Evolutionary conservation across 176 grass and related monocot genomes (phyloP).

Genomic region (Oropetium thomaeum): DNA sequence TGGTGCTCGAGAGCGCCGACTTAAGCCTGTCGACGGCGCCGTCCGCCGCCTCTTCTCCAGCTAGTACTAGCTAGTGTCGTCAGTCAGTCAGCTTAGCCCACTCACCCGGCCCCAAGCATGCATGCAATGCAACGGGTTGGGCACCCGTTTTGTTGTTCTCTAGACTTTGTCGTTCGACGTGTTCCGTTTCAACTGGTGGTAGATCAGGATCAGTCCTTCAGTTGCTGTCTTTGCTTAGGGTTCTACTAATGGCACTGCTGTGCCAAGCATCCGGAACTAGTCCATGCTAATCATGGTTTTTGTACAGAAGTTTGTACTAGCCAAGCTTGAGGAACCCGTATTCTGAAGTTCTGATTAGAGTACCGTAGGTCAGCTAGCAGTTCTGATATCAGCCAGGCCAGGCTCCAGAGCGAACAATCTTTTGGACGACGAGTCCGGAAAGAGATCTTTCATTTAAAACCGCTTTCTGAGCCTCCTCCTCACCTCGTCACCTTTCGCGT

Average conservation of each 20-base stretch:
- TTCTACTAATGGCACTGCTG: constrained; percentile 27
- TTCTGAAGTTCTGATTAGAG: no score
- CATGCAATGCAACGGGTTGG: neutral
- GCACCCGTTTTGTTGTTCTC: constrained; percentile 29
- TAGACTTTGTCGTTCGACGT: neutral
- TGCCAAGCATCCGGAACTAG: neutral
- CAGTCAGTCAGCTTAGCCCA: neutral
- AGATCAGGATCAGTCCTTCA: constrained; percentile 11
- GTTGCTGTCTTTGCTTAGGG: constrained; percentile 23
- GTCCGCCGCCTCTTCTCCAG: constrained; percentile 39
- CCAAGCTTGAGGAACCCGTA: neutral
- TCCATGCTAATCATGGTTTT: constrained; percentile 13
- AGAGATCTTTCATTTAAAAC: constrained; percentile 9
- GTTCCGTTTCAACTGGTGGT: constrained; percentile 17
- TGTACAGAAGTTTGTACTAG: constrained; percentile 32
- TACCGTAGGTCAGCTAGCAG: neutral
- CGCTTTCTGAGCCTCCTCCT: constrained; percentile 7
- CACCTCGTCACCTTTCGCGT: constrained; percentile 1
- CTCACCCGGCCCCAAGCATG: neutral
- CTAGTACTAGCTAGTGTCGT: constrained; percentile 44
- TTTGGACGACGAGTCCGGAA: constrained; percentile 36
- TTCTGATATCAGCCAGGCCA: neutral
- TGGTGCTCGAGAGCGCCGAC: constrained; percentile 47
- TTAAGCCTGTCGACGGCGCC: constrained; percentile 51
- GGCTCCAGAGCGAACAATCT: neutral